Conservation (phyloP, 169 alveolate genomes). For the Plasmodium inui region DNA sequence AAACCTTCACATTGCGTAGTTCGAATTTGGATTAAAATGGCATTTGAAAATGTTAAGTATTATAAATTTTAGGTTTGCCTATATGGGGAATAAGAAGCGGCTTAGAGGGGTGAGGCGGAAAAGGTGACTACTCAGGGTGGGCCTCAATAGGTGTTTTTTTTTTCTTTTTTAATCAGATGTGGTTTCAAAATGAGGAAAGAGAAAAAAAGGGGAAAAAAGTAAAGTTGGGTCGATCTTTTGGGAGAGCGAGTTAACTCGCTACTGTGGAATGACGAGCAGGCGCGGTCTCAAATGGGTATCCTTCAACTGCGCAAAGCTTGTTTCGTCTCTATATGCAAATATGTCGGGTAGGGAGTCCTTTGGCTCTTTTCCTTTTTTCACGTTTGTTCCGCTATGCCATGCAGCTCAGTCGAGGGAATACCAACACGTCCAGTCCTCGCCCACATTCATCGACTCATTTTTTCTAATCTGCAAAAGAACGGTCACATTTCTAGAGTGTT, state of each 20-base stretch:
- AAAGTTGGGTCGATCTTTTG: background rate
- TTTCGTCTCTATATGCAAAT: background rate
- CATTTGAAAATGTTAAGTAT: background rate
- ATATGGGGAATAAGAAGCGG: background rate
- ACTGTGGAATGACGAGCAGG: background rate
- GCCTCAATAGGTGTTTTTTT: background rate
- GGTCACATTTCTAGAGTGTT: conserved; percentile 40
- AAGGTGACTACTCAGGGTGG: background rate
- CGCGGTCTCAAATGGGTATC: background rate
- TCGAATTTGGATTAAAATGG: background rate
- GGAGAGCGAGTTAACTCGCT: background rate
- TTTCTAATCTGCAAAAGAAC: conserved; percentile 60
- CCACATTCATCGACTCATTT: conserved; percentile 49
- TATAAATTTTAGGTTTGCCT: background rate
- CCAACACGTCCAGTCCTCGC: conserved; percentile 35
- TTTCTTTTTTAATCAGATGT: background rate
- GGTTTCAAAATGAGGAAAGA: background rate
- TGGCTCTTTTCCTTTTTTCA: background rate
- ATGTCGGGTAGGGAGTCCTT: background rate
- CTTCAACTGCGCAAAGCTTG: background rate
- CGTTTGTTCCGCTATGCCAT: background rate
- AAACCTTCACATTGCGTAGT: background rate
- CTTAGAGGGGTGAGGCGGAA: background rate
- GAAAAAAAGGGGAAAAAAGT: background rate
- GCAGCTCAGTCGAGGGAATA: conserved; percentile 22